Base-by-base conservation (phyloP, 169 alveolate species). In the Plasmodium billcollinsi region DNA sequence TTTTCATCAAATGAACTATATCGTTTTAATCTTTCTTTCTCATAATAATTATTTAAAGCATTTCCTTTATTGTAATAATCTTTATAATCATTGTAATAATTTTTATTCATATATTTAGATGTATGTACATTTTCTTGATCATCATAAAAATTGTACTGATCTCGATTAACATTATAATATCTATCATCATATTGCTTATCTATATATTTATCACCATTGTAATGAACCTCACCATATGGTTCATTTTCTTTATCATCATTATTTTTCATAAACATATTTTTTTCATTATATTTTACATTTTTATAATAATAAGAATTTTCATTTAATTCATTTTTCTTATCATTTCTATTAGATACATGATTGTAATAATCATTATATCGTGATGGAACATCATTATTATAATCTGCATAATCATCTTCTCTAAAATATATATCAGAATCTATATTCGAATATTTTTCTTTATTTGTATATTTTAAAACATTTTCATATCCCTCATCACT, bases 1-100 rank as follows among this genome's bases (percentile, higher is more conserved):
- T 66, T 70, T 63, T 69, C 20, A 78, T 39, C 29, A 7, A 24
- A 52, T 4, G 52, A 24, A 9, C 61, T 43, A 52, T 78, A 33
- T 50, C 76, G 49, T 70, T 70, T 78, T 45, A 78, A 21, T 18
- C 29, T 26, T 1, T 47, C 70, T n/a, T 14, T 47, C 11, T 49
- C 7, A 8, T 78, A 71, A 45, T 63, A 39, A 0, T 69, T 75
- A 47, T 49, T 52, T 39, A 39, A 5, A 12, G 9, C 45, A 4
- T 33, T 24, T 20, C 14, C 11, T 21, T 45, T 52, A 50, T 70
- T 47, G 8, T 18, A 2, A 21, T 21, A 18, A 70, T 70, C 47
- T 47, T 47, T 21, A 20, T 45, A 61, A 11, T 49, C 18, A 9
- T 49, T 49, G 6, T 70, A 7, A 20, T 49, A 47, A 14, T 20